Conservation (phyloP, 2,329 filamentous ascomycete genomes). For the Fonsecaea erecta region DNA sequence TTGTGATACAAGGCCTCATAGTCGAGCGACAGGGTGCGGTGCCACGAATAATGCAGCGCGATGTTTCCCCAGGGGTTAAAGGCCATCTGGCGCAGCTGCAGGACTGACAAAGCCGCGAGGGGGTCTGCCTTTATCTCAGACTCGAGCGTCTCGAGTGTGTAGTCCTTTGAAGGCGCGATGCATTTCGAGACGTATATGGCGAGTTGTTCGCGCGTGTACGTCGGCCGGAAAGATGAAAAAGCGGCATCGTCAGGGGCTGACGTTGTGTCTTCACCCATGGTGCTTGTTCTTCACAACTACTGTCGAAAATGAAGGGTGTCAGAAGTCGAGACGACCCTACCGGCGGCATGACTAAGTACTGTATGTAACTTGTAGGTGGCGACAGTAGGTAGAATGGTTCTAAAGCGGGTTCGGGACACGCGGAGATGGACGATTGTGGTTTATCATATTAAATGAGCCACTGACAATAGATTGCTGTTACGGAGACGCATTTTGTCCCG, state of each 20-base stretch:
- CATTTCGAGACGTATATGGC: constrained; percentile 43
- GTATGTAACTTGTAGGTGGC: not conserved
- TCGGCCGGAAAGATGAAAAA: constrained; percentile 35
- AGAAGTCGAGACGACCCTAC: not conserved
- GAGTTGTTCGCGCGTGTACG: constrained; percentile 45
- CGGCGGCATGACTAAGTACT: not conserved
- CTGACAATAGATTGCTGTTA: not conserved
- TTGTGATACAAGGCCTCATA: constrained; percentile 58
- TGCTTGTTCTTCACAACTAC: not conserved
- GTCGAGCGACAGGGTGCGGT: constrained; percentile 56
- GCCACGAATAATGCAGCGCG: constrained; percentile 59
- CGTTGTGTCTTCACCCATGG: constrained; percentile 16
- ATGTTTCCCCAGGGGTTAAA: constrained; percentile 63
- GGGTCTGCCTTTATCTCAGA: constrained; percentile 40
- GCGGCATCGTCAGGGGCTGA: not conserved
- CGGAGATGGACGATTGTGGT: constrained; percentile 1
- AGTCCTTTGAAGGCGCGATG: constrained; percentile 36
- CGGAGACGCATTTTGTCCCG: not conserved
- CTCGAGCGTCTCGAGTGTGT: constrained; percentile 39
- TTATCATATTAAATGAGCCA: not conserved
- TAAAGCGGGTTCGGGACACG: not conserved
- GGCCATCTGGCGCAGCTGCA: constrained; percentile 53
- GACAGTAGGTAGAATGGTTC: not conserved
- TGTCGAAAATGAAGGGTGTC: not conserved
- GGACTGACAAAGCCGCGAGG: constrained; percentile 40